Percentiles rank a stretch among this genome's conserved stretches.
Conservation (phyloP, 2,329 filamentous ascomycete species). For the Ambrosiella xylebori region DNA sequence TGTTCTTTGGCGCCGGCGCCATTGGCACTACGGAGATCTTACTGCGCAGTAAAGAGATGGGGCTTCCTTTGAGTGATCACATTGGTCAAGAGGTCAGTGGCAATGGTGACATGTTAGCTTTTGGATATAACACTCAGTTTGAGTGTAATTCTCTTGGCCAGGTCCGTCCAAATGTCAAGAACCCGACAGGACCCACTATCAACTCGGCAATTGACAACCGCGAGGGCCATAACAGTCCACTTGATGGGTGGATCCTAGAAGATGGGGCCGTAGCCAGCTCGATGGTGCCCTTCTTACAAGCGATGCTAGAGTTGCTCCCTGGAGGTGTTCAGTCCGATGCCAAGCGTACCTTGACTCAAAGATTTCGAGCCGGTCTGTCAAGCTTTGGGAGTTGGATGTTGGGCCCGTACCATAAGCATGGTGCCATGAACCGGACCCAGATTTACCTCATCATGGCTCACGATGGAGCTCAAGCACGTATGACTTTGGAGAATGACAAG, state of each 20-base stretch:
- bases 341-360: slow-evolving; percentile 23
- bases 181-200: slow-evolving; percentile 44
- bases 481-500: slow-evolving; percentile 42
- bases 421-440: slow-evolving; percentile 42
- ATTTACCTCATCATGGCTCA: slow-evolving; percentile 52
- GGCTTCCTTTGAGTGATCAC: slow-evolving; percentile 37
- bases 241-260: slow-evolving; percentile 47
- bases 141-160: slow-evolving; percentile 39
- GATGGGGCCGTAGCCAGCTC: slow-evolving; percentile 44
- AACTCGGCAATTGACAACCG: slow-evolving; percentile 45
- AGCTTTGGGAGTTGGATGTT: slow-evolving; percentile 35
- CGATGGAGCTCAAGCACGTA: slow-evolving; percentile 43
- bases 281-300: slow-evolving; percentile 36
- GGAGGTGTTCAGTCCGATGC: slow-evolving; percentile 24
- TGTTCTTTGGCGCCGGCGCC: slow-evolving; percentile 48
- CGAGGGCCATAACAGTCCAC: slow-evolving; percentile 30
- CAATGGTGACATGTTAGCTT: slow-evolving; percentile 49
- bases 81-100: slow-evolving; percentile 45
- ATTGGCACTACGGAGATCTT: slow-evolving; percentile 51
- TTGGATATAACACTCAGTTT: slow-evolving; percentile 45
- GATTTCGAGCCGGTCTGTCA: slow-evolving; percentile 29
- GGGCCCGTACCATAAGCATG: slow-evolving; percentile 38
- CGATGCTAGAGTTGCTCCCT: slow-evolving; percentile 37
- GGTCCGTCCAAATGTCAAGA: slow-evolving; percentile 29
- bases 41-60: slow-evolving; percentile 40